phyloP scores from a whole-genome alignment of 1,284 basidiomycete genomes.

The Ustilago lituana region DNA sequence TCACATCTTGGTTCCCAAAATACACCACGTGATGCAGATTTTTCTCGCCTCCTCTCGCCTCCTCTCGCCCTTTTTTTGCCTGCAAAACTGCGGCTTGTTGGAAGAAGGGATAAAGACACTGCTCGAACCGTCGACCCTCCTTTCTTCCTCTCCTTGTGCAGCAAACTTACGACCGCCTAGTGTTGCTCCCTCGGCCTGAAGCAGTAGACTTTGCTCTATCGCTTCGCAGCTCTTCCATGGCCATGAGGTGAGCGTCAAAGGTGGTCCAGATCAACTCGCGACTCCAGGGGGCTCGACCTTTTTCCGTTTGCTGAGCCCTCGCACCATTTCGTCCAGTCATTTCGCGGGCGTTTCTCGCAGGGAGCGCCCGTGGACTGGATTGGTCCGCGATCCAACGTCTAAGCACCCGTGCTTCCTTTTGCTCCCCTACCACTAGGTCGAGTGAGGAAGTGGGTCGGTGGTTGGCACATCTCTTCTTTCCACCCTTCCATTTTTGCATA shows the following conservation, averaged over 20 bases:
- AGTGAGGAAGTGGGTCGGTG: constrained; percentile 45
- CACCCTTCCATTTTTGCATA: not conserved
- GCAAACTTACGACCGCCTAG: constrained; percentile 52
- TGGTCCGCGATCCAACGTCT: constrained; percentile 53
- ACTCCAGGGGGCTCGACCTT: constrained; percentile 44
- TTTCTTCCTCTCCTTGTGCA: constrained; percentile 52
- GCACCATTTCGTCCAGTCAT: constrained; percentile 20
- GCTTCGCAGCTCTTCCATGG: constrained; percentile 42
- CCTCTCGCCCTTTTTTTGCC: not conserved
- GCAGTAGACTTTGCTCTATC: not conserved
- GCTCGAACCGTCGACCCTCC: constrained; percentile 1
- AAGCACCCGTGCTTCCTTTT: constrained; percentile 39
- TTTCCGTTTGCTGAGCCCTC: constrained; percentile 46
- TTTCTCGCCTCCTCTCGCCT: no score
- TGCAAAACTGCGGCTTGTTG: constrained; percentile 3
- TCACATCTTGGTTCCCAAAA: constrained; percentile 10
- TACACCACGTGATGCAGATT: constrained; percentile 31
- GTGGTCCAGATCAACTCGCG: constrained; percentile 53
- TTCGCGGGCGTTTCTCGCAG: constrained; percentile 29
- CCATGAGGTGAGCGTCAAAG: constrained; percentile 53
- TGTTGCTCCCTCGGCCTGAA: constrained; percentile 53
- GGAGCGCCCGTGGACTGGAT: constrained; percentile 18
- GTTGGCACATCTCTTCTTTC: constrained; percentile 39
- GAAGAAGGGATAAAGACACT: constrained; percentile 3
- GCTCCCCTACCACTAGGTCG: constrained; percentile 10